These are phyloP conservation scores for Microbotryomycetes sp. DNA, from an alignment of 1,284 basidiomycete species.

Conservation along the genomic window DNA sequence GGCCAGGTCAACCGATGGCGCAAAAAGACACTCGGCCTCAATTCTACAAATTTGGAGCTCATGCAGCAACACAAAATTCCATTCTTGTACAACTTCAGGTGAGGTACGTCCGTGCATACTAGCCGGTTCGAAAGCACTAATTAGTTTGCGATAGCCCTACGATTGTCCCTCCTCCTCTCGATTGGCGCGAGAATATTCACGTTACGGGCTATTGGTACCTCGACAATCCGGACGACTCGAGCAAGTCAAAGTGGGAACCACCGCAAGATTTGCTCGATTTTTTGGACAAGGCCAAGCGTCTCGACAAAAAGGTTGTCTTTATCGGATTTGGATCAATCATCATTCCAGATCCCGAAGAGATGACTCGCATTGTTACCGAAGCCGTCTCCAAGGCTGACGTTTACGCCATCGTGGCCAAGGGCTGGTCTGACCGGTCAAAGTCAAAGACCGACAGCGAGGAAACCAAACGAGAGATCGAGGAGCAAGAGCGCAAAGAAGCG, in stretches of 20 bases:
- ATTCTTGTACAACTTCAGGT: constrained; percentile 93
- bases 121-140: too few relatives aligned
- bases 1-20: constrained; percentile 95
- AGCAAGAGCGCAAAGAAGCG: constrained; percentile 30
- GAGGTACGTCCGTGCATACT: constrained; percentile 30
- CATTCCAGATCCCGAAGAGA: constrained; percentile 82
- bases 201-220: constrained; percentile 96
- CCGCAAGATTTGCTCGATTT: constrained; percentile 72
- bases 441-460: constrained; percentile 49
- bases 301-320: constrained; percentile 85
- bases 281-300: constrained; percentile 64
- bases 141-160: too few relatives aligned
- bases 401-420: constrained; percentile 82
- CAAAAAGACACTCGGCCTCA: constrained; percentile 64
- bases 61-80: constrained; percentile 95
- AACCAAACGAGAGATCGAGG: constrained; percentile 24
- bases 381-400: constrained; percentile 54
- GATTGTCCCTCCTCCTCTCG: constrained; percentile 79
- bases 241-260: constrained; percentile 70
- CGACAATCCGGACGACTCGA: constrained; percentile 74
- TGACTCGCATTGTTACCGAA: constrained; percentile 84
- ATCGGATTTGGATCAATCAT: constrained; percentile 98
- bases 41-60: constrained; percentile 76
- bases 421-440: constrained; percentile 90
- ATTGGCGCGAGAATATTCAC: constrained; percentile 98